These are phyloP conservation scores for Parsonsia alboflavescens DNA, from an alignment of 257 asterid species.

Conservation along the genomic window DNA sequence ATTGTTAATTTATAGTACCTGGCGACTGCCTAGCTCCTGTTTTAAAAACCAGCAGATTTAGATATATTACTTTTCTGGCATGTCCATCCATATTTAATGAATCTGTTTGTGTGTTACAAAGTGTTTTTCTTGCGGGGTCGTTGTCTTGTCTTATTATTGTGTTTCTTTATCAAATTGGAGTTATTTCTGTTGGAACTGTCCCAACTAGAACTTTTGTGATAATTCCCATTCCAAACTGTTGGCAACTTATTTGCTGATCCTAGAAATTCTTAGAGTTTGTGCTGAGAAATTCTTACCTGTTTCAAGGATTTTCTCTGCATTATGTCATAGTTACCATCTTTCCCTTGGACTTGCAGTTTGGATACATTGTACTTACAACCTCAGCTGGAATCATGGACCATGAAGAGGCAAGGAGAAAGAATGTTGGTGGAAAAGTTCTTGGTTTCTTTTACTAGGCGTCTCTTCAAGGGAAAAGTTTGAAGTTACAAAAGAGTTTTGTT, in stretches of 20 bases:
- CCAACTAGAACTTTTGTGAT: background rate
- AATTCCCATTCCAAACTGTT: background rate
- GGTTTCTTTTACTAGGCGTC: slow-evolving; percentile 33
- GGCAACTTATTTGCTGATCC: background rate
- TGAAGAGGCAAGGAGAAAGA: slow-evolving; percentile 40
- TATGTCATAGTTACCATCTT: background rate
- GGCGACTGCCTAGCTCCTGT: too few relatives aligned
- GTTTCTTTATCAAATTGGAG: background rate
- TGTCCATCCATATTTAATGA: background rate
- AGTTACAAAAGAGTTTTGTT: slow-evolving; percentile 11
- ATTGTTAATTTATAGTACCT: background rate
- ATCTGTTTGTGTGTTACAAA: background rate
- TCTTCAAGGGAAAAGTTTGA: background rate
- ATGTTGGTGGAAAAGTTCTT: slow-evolving; percentile 35
- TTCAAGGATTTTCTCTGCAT: background rate
- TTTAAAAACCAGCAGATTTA: background rate
- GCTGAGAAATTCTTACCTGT: background rate
- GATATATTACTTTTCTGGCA: background rate
- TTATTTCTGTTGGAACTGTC: too few relatives aligned
- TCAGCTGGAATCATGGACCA: slow-evolving; percentile 45
- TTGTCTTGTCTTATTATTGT: background rate
- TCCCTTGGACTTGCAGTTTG: slow-evolving; percentile 23
- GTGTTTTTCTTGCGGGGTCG: background rate
- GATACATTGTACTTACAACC: slow-evolving; percentile 32
- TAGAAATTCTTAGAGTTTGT: background rate